Conservation (phyloP, 2,329 filamentous ascomycete species). For the Diaporthe longicolla region DNA sequence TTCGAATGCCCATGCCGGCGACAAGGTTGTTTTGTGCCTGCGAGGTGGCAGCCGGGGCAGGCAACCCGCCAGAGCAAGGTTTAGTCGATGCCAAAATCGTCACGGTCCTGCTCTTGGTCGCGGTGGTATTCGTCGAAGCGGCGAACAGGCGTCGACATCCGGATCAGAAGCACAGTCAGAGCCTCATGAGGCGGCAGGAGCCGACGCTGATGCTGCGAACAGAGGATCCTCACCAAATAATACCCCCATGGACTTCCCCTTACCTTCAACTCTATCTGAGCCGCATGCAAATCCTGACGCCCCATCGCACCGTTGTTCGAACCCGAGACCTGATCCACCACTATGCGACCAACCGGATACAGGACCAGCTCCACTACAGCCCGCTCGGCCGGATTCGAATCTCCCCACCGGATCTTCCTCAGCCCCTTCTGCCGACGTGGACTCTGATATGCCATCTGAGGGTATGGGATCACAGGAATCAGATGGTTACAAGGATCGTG, state of each 20-base stretch:
- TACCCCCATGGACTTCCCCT: background rate
- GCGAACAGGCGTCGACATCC: background rate
- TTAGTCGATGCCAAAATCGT: background rate
- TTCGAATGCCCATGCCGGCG: background rate
- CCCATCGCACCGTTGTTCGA: too few species aligned
- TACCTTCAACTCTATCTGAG: too few species aligned
- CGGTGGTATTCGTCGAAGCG: background rate
- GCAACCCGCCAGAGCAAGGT: background rate
- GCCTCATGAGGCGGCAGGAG: background rate
- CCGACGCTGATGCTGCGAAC: background rate
- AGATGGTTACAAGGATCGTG: background rate
- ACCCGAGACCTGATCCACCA: background rate
- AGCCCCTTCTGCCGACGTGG: background rate
- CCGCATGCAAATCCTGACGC: background rate
- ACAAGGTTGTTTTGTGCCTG: background rate
- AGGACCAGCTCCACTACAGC: background rate
- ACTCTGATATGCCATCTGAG: too few species aligned
- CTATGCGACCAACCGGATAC: too few species aligned
- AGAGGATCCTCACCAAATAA: too few species aligned
- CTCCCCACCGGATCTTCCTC: background rate
- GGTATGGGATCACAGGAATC: background rate
- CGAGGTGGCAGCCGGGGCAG: conserved; percentile 16
- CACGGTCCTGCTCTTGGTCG: background rate
- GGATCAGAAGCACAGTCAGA: background rate
- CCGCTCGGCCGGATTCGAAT: background rate